phyloP scores from a whole-genome alignment of 139 green algal species.

The Marvania coccoides region DNA sequence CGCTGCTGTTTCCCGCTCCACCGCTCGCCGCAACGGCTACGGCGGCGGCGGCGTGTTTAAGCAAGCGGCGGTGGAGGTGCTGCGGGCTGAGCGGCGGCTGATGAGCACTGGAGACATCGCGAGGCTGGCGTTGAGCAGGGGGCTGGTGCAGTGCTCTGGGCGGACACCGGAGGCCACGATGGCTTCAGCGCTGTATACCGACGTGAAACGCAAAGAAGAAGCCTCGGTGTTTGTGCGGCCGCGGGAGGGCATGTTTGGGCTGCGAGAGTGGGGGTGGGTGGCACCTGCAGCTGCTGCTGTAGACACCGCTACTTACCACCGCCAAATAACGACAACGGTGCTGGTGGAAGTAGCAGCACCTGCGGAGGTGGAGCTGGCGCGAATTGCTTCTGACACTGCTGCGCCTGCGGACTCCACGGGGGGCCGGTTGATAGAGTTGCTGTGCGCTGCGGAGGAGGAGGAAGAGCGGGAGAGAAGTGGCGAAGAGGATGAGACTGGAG shows the following conservation, averaged over 20 bases:
- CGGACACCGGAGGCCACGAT: constrained; percentile 84
- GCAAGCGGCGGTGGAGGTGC: constrained; percentile 57
- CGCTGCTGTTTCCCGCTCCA: neutral
- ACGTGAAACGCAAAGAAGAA: constrained; percentile 68
- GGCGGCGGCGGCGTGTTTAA: constrained; percentile 73
- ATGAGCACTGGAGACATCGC: constrained; percentile 70
- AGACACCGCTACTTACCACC: neutral
- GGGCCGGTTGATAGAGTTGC: constrained; percentile 27
- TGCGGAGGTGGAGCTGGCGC: neutral
- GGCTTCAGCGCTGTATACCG: constrained; percentile 77
- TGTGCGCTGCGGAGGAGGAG: constrained; percentile 20
- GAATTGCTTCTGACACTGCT: neutral
- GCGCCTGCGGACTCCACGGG: no score
- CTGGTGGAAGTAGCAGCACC: neutral
- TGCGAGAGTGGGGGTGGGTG: constrained; percentile 72
- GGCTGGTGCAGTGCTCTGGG: constrained; percentile 58
- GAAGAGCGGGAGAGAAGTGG: neutral
- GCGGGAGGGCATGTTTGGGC: constrained; percentile 75
- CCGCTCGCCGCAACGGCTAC: neutral
- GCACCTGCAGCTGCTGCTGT: neutral
- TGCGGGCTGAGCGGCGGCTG: constrained; percentile 53
- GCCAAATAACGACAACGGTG: neutral
- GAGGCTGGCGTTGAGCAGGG: constrained; percentile 45
- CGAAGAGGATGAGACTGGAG: neutral
- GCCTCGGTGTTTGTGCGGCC: constrained; percentile 64